phyloP scores from a whole-genome alignment of 2,329 filamentous ascomycete species.

The Pestalotiopsis sp. region DNA sequence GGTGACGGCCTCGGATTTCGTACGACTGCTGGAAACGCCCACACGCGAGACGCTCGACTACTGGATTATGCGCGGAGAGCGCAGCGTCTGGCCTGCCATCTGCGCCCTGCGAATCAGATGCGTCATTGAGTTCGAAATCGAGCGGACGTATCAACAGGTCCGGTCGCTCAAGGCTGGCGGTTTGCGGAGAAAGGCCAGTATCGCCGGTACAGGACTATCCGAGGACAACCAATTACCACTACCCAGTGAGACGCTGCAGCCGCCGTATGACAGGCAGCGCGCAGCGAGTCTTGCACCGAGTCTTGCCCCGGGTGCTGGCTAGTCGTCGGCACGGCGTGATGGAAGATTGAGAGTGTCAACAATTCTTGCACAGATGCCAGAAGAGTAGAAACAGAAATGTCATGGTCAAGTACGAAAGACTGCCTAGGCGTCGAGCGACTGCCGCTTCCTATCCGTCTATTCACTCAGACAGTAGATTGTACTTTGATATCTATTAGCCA shows the following conservation, averaged over 20 bases:
- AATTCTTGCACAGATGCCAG: neutral
- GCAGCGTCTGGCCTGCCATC: conserved; percentile 89
- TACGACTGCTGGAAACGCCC: conserved; percentile 80
- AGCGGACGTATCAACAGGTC: conserved; percentile 81
- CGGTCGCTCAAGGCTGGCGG: conserved; percentile 61
- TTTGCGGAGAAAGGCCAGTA: conserved; percentile 46
- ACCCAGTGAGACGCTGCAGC: neutral
- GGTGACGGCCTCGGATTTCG: conserved; percentile 72
- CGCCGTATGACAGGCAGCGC: neutral
- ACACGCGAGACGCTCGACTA: conserved; percentile 75
- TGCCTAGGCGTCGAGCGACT: neutral
- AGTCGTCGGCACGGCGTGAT: neutral
- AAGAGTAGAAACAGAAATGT: neutral
- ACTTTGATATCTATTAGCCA: too few relatives aligned
- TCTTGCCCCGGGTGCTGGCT: neutral
- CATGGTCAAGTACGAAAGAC: neutral
- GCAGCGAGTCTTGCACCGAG: neutral
- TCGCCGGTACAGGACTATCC: conserved; percentile 11
- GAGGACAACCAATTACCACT: neutral
- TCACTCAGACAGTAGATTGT: too few relatives aligned
- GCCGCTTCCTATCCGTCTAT: neutral
- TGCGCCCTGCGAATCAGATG: conserved; percentile 80
- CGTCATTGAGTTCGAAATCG: conserved; percentile 84
- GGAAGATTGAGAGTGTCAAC: neutral
- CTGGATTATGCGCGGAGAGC: conserved; percentile 84